Percentiles rank a stretch among this genome's conserved stretches.
Evolutionary conservation across 805 yeast genomes (phyloP).

Genomic region (Yarrowia sp.): DNA sequence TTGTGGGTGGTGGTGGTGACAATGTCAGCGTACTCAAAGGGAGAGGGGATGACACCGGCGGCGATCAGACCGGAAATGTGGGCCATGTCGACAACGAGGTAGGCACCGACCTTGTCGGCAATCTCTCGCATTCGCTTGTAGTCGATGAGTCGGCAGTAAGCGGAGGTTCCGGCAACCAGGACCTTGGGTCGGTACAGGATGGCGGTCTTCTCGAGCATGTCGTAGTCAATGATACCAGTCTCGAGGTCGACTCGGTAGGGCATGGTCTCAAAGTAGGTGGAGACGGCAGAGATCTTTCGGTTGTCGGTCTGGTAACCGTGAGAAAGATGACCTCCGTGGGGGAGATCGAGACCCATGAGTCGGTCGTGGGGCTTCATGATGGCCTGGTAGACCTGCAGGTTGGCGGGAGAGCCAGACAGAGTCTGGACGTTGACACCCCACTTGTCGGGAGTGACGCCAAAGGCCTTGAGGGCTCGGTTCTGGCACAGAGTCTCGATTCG

Average conservation of each 20-base stretch:
- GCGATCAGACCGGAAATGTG: constrained; percentile 95
- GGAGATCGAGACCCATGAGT: constrained; percentile 95
- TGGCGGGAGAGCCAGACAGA: constrained; percentile 96
- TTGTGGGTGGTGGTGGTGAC: constrained; percentile 99
- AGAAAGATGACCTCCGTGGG: constrained; percentile 98
- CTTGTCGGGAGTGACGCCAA: constrained; percentile 68
- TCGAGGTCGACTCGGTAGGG: constrained; percentile 91
- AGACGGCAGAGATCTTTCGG: constrained; percentile 90
- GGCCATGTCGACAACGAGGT: constrained; percentile 96
- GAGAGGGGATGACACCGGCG: constrained; percentile 93
- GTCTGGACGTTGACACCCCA: constrained; percentile 99
- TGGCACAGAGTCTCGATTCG: constrained; percentile 90
- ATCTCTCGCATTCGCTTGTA: constrained; percentile 94
- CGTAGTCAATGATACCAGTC: constrained; percentile 96
- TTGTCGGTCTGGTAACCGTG: constrained; percentile 97
- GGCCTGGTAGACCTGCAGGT: constrained; percentile 94
- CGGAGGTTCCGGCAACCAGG: constrained; percentile 96
- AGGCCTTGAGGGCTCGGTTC: constrained; percentile 89
- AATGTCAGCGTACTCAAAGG: constrained; percentile 94
- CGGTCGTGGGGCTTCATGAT: constrained; percentile 93
- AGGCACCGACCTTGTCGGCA: constrained; percentile 97
- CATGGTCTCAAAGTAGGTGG: constrained; percentile 97
- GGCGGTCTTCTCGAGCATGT: constrained; percentile 88
- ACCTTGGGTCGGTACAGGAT: constrained; percentile 92
- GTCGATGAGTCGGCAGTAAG: constrained; percentile 94